phyloP scores from a whole-genome alignment of 2,329 filamentous ascomycete genomes.

The Aspergillus sp. region DNA sequence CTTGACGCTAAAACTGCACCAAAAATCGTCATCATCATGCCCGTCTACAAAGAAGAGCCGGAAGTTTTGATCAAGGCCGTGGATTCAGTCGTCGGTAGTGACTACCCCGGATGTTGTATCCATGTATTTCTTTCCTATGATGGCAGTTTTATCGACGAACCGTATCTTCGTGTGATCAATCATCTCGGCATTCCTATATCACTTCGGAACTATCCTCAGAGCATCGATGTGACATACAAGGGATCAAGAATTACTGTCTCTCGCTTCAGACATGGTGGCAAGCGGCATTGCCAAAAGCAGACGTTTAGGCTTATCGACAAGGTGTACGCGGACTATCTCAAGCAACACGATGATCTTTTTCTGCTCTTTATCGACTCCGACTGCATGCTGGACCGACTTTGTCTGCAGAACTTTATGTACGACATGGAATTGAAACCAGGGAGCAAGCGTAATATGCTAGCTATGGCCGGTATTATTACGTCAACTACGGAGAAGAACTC shows the following conservation, averaged over 20 bases:
- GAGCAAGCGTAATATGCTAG: constrained; percentile 87
- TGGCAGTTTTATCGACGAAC: constrained; percentile 81
- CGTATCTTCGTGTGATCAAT: constrained; percentile 83
- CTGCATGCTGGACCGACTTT: constrained; percentile 87
- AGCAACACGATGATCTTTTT: constrained; percentile 86
- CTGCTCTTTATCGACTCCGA: constrained; percentile 97
- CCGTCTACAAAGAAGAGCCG: constrained; percentile 89
- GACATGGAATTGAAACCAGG: constrained; percentile 98
- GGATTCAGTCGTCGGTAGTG: constrained; percentile 88
- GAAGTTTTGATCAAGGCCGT: constrained; percentile 81
- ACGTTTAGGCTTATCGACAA: constrained; percentile 93
- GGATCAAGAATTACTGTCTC: constrained; percentile 85
- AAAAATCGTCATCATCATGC: constrained; percentile 95
- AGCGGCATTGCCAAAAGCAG: constrained; percentile 88
- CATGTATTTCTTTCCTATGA: constrained; percentile 97
- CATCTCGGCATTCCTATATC: constrained; percentile 74
- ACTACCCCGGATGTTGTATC: constrained; percentile 88
- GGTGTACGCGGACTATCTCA: constrained; percentile 83
- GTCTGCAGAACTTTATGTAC: constrained; percentile 96
- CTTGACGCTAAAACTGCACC: constrained; percentile 83
- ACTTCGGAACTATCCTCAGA: constrained; percentile 76
- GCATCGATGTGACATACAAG: constrained; percentile 85
- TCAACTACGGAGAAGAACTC: constrained; percentile 87
- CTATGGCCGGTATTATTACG: constrained; percentile 97
- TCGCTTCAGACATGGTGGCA: constrained; percentile 88